Percentiles rank a stretch among this genome's conserved stretches.
Evolutionary conservation across 2,329 filamentous ascomycete species (phyloP).

Genomic region (Mariannaea elegans): DNA sequence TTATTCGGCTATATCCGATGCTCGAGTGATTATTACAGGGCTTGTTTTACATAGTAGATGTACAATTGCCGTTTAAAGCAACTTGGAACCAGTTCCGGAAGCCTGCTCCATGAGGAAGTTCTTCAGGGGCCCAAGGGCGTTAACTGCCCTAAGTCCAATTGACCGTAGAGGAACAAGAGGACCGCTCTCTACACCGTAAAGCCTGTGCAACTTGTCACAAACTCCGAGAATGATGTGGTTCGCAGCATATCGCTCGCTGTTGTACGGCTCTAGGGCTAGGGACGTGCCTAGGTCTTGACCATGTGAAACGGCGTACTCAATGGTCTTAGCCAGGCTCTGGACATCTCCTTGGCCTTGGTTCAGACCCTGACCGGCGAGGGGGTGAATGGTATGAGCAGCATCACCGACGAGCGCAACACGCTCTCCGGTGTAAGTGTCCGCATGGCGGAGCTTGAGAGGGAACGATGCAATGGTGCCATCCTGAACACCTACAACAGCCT

Average conservation of each 20-base stretch:
- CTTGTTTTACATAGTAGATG: constrained; percentile 17
- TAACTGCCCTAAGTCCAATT: constrained; percentile 78
- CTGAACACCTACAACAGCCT: constrained; percentile 75
- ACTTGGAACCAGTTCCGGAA: constrained; percentile 61
- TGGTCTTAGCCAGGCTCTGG: constrained; percentile 76
- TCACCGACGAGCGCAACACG: constrained; percentile 93
- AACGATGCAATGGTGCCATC: constrained; percentile 86
- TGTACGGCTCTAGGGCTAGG: constrained; percentile 83
- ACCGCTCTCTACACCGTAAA: constrained; percentile 83
- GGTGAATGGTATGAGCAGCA: constrained; percentile 94
- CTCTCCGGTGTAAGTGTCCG: constrained; percentile 91
- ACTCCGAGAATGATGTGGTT: constrained; percentile 84
- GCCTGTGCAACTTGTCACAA: constrained; percentile 90
- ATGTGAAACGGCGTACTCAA: constrained; percentile 79
- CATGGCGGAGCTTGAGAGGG: constrained; percentile 89
- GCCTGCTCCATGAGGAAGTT: constrained; percentile 84
- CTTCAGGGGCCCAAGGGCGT: constrained; percentile 80
- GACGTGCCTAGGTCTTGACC: constrained; percentile 87
- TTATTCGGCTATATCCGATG: constrained; percentile 18
- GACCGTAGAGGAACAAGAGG: constrained; percentile 84
- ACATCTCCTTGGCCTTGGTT: constrained; percentile 94
- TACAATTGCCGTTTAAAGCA: constrained; percentile 42
- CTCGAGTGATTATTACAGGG: constrained; percentile 23
- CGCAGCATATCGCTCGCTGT: constrained; percentile 79
- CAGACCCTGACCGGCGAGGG: constrained; percentile 91